Percentiles rank a stretch among this genome's conserved stretches.
Evolutionary conservation across 2,329 filamentous ascomycete genomes (phyloP).

Genomic region (Akanthomyces dipterigenus): DNA sequence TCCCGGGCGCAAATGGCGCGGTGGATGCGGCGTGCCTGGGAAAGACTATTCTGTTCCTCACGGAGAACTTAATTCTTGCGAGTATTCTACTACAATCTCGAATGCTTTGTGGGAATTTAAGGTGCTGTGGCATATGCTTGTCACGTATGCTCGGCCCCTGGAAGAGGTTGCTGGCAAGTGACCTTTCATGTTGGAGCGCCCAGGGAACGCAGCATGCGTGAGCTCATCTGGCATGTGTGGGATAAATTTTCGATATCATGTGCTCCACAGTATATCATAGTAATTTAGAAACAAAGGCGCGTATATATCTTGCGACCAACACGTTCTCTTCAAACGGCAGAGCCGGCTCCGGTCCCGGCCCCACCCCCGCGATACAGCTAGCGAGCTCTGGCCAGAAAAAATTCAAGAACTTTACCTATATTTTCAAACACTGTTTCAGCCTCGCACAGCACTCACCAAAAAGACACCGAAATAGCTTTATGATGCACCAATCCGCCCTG

Average conservation of each 20-base stretch:
- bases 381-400: neutral
- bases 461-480: neutral
- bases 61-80: neutral
- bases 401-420: neutral
- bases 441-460: neutral
- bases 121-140: constrained; percentile 15
- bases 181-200: too few species aligned
- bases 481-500: neutral
- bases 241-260: too few species aligned
- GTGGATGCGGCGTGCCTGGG: constrained; percentile 10
- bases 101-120: constrained; percentile 14
- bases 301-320: too few species aligned
- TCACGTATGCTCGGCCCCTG: constrained; percentile 9
- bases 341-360: neutral
- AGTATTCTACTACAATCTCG: constrained; percentile 4
- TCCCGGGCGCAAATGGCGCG: neutral
- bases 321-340: neutral
- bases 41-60: neutral
- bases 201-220: too few species aligned
- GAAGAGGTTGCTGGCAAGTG: neutral
- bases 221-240: too few species aligned
- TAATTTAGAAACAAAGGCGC: too few species aligned
- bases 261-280: too few species aligned
- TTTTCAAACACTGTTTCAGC: neutral
- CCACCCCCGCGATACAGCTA: neutral